Percentiles rank a stretch among this genome's conserved stretches.
Conservation (phyloP, 1,284 basidiomycete genomes). For the Abortiporus biennis region DNA sequence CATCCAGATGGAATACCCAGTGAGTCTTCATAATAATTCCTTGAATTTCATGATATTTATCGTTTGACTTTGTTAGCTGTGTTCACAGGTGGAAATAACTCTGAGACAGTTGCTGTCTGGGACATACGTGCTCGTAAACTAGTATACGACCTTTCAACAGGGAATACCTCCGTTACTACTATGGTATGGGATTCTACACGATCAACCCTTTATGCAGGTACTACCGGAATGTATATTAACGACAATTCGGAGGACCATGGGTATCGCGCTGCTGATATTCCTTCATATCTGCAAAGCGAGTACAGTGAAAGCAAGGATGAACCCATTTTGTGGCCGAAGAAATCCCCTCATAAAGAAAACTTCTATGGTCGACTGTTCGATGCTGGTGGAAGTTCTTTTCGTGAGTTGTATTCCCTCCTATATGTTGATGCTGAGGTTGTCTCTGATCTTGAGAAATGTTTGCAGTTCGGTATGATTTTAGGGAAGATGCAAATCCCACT, state of each 20-base stretch:
- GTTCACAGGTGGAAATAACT: conserved; percentile 15
- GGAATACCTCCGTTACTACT: conserved; percentile 30
- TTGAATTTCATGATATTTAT: neutral
- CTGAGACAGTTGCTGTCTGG: conserved; percentile 31
- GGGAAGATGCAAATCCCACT: conserved; percentile 13
- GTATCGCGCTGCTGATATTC: conserved; percentile 26
- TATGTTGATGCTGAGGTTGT: too few species aligned
- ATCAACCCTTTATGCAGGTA: conserved; percentile 30
- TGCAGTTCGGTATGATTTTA: conserved; percentile 20
- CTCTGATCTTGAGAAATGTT: too few species aligned
- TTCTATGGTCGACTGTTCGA: conserved; percentile 11
- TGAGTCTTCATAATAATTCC: conserved; percentile 8
- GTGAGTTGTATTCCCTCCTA: conserved; percentile 11
- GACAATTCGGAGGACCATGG: conserved; percentile 22
- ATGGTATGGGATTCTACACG: conserved; percentile 29
- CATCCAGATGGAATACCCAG: conserved; percentile 23
- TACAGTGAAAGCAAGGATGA: conserved; percentile 6
- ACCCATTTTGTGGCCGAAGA: conserved; percentile 7
- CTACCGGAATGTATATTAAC: conserved; percentile 28
- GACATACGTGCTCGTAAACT: conserved; percentile 29
- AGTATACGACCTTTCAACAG: conserved; percentile 35
- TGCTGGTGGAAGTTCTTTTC: conserved; percentile 2
- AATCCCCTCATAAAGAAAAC: conserved; percentile 9
- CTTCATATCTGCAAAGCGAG: conserved; percentile 8
- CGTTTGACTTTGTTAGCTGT: neutral